Evolutionary conservation across 177 flowering plant species (phyloP).

Genomic region (Vitis hybrid): DNA sequence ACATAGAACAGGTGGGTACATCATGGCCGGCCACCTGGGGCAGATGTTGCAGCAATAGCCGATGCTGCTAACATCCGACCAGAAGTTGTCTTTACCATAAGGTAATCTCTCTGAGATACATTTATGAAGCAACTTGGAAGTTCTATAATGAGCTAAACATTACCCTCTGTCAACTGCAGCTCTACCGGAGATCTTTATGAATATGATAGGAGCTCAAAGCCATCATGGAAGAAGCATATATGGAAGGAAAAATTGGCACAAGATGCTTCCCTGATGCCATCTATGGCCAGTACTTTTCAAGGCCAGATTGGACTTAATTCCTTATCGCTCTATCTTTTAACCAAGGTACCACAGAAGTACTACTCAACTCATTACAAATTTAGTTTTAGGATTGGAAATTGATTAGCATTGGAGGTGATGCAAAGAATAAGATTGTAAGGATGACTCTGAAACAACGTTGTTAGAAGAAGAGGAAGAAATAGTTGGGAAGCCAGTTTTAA

Average conservation of each 20-base stretch:
- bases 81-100: slow-evolving; percentile 64
- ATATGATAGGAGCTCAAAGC: slow-evolving; percentile 64
- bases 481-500: too few relatives aligned
- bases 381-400: not conserved
- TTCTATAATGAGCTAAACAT: slow-evolving; percentile 12
- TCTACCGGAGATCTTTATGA: slow-evolving; percentile 83
- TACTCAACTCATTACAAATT: not conserved
- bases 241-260: slow-evolving; percentile 38
- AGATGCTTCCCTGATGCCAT: slow-evolving; percentile 43
- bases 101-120: slow-evolving; percentile 33
- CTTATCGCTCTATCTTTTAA: slow-evolving; percentile 60
- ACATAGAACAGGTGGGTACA: slow-evolving; percentile 60
- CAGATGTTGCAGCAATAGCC: slow-evolving; percentile 71
- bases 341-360: slow-evolving; percentile 48
- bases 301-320: slow-evolving; percentile 61
- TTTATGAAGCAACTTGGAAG: not conserved
- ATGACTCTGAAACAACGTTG: too few relatives aligned
- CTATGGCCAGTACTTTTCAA: slow-evolving; percentile 41
- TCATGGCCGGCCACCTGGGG: slow-evolving; percentile 81
- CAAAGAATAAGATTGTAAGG: too few relatives aligned
- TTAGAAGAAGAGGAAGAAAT: too few relatives aligned
- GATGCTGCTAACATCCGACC: slow-evolving; percentile 52
- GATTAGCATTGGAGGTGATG: not conserved
- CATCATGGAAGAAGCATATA: slow-evolving; percentile 88
- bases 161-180: slow-evolving; percentile 39